Evolutionary conservation across 2,329 filamentous ascomycete species (phyloP).

Genomic region (Colletotrichum trifolii): DNA sequence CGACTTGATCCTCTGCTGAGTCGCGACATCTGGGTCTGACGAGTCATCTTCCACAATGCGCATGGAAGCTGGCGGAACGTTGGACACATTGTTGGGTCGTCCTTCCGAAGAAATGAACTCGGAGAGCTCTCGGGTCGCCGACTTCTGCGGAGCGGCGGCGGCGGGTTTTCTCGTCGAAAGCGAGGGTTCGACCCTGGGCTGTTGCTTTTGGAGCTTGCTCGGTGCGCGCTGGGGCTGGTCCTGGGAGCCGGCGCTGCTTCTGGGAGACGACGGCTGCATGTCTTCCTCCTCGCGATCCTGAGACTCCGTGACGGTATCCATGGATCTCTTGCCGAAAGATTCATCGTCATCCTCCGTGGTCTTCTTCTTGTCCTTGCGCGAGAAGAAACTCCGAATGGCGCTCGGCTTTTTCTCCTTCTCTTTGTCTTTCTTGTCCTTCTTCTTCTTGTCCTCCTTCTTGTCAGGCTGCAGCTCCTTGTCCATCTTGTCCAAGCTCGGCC

Average conservation of each 20-base stretch:
- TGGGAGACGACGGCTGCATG: conserved; percentile 57
- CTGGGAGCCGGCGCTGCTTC: conserved; percentile 27
- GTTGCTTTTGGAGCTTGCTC: conserved; percentile 78
- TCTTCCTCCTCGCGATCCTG: conserved; percentile 57
- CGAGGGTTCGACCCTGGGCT: conserved; percentile 61
- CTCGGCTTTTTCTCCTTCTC: conserved; percentile 76
- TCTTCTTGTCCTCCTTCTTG: conserved; percentile 79
- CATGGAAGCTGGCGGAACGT: conserved; percentile 65
- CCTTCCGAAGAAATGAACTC: conserved; percentile 55
- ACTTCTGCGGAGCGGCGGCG: conserved; percentile 43
- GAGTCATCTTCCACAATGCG: conserved; percentile 66
- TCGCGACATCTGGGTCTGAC: conserved; percentile 41
- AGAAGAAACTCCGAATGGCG: conserved; percentile 70
- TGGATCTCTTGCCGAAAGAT: conserved; percentile 69
- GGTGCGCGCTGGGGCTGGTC: conserved; percentile 62
- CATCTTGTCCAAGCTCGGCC: conserved; percentile 78
- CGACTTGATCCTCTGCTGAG: conserved; percentile 42
- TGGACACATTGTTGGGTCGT: conserved; percentile 63
- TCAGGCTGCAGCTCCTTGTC: conserved; percentile 70
- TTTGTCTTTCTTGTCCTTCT: conserved; percentile 77
- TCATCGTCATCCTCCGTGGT: conserved; percentile 69
- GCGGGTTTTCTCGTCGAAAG: conserved; percentile 53
- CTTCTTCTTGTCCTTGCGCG: conserved; percentile 70
- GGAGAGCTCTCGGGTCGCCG: conserved; percentile 53
- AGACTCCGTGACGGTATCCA: conserved; percentile 62